These are phyloP conservation scores for Metschnikowia anglica DNA, from an alignment of 805 yeast species.

Conservation along the genomic window DNA sequence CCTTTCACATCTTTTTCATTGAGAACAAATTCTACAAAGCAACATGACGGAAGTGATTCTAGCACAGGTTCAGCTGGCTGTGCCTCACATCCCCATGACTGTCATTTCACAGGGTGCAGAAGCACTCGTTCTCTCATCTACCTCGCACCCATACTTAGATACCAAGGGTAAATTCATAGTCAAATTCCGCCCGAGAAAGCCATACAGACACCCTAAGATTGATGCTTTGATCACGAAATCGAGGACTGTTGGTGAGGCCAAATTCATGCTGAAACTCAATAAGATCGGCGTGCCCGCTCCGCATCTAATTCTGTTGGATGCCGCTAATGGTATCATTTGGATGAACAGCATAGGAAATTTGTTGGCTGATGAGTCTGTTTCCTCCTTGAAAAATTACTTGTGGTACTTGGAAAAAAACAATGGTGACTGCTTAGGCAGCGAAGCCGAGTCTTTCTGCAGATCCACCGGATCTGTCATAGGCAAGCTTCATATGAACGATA, in stretches of 20 bases:
- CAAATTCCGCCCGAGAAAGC: constrained; percentile 85
- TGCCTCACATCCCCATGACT: constrained; percentile 50
- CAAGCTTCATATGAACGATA: constrained; percentile 67
- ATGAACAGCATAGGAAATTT: constrained; percentile 73
- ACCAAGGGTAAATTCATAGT: constrained; percentile 47
- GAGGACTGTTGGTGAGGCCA: constrained; percentile 82
- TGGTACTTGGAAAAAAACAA: constrained; percentile 54
- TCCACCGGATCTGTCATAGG: constrained; percentile 70
- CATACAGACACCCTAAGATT: constrained; percentile 83
- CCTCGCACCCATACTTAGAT: constrained; percentile 59
- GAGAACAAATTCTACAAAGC: too few relatives aligned
- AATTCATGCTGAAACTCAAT: constrained; percentile 59
- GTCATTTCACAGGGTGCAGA: constrained; percentile 88
- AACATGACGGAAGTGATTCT: constrained; percentile 57
- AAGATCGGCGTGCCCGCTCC: constrained; percentile 70
- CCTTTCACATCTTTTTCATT: too few relatives aligned
- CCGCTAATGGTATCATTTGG: constrained; percentile 78
- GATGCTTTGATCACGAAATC: constrained; percentile 75
- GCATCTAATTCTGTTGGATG: constrained; percentile 69
- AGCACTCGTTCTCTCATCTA: constrained; percentile 69
- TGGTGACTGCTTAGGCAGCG: constrained; percentile 26
- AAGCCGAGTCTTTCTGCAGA: constrained; percentile 45
- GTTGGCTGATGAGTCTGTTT: constrained; percentile 50
- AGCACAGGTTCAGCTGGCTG: constrained; percentile 38
- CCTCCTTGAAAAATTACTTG: constrained; percentile 70